Conservation (phyloP, 2,329 filamentous ascomycete species). For the Emmonsiellopsis sp. region DNA sequence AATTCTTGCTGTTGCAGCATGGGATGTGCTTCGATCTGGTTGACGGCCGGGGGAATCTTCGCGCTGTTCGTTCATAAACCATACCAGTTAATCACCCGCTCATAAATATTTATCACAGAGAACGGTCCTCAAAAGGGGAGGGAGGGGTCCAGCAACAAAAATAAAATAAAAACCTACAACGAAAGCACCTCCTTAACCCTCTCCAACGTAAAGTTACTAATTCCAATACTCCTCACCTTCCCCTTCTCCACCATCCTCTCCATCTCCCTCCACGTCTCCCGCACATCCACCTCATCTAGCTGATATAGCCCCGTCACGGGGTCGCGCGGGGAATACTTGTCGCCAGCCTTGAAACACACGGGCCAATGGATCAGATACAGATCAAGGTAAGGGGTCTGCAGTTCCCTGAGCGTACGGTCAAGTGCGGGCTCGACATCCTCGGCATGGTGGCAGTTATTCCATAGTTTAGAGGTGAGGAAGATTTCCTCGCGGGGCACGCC, state of each 20-base stretch:
- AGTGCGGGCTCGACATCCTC: slow-evolving; percentile 37
- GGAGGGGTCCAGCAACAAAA: no score
- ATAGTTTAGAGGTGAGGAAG: slow-evolving; percentile 35
- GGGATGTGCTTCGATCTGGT: slow-evolving; percentile 57
- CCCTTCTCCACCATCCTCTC: slow-evolving; percentile 17
- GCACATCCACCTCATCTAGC: slow-evolving; percentile 49
- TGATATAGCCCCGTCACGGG: slow-evolving; percentile 41
- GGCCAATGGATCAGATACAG: slow-evolving; percentile 47
- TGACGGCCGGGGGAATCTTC: slow-evolving; percentile 40
- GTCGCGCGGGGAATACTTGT: slow-evolving; percentile 30
- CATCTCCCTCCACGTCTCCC: slow-evolving; percentile 23
- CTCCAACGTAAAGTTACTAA: slow-evolving; percentile 19
- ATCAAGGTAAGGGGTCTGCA: slow-evolving; percentile 57
- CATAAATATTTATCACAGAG: slow-evolving; percentile 22
- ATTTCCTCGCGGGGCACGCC: slow-evolving; percentile 26
- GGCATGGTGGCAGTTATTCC: slow-evolving; percentile 26
- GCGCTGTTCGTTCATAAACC: slow-evolving; percentile 15
- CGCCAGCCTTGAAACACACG: slow-evolving; percentile 6
- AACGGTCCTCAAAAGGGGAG: background rate
- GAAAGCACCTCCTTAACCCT: slow-evolving; percentile 28
- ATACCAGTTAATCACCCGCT: background rate
- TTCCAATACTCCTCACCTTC: slow-evolving; percentile 21
- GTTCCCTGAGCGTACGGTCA: slow-evolving; percentile 46
- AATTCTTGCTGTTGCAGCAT: slow-evolving; percentile 50
- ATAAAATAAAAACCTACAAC: slow-evolving; percentile 3